Evolutionary conservation across 192 early-diverging fungal genomes (phyloP), one percentile per base, ranked within the genome.

Genomic region (Backusella macrospora): DNA sequence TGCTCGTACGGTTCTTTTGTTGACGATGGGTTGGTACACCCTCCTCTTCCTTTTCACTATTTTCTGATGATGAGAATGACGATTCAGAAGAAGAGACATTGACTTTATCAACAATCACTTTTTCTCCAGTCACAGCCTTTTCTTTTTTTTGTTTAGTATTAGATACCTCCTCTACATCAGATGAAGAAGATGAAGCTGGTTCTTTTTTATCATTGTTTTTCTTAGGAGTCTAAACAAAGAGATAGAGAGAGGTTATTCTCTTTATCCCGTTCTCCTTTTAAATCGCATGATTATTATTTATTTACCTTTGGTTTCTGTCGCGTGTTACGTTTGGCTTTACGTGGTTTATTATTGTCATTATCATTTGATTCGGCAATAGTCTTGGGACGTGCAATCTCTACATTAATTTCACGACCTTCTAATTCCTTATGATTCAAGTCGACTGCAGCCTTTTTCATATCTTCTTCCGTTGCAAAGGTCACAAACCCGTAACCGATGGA

Each of bases 401-500:
- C 95, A 79, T 95, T 99, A 85, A 99, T 91, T 65, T 85, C 75
- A 68, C 98, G 93, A 42, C 92, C 96, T 70, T 90, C 91, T 55
- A 97, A 82, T 81, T 97, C 92, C 80, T 90, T 89, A 77, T 93
- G 90, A 85, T 96, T 85, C 69, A 93, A 80, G 34, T 88, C 73
- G 39, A 80, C 78, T 52, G 94, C 90, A 46, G 94, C 96, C 80
- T 89, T 86, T 65, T 90, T 75, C 48, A 90, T 92, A 18, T 91
- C 84, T 52, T 81, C 91, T 45, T 91, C 83, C 21, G 88, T 89
- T 23, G 81, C 90, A 77, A 92, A 97, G 44, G 94, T 86, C 12
- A 98, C 93, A 81, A 98, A 99, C 16, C 98, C 98, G 82, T 94
- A 98, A 65, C 98, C 98, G 71, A 94, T 86, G 43, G 96, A 94